Evolutionary conservation across 495 filamentous ascomycete species (phyloP).

Genomic region (Penicillium robsamsonii): DNA sequence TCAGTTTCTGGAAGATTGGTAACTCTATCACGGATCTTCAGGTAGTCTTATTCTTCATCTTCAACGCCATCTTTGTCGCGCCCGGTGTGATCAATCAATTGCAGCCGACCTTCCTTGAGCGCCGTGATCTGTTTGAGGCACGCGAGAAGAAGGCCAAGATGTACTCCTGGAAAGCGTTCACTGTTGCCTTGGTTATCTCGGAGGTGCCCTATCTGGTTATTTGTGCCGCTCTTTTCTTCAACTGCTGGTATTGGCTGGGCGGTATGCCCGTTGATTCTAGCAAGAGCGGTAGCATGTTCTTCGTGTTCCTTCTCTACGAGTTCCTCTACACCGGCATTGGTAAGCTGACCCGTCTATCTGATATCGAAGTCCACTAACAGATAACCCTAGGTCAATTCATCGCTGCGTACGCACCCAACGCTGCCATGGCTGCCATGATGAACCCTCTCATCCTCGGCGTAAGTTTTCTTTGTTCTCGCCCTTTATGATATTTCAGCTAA

Average conservation of each 20-base stretch:
- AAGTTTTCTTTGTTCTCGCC: not conserved
- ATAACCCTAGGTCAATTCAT: constrained; percentile 42
- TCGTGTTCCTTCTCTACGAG: constrained; percentile 54
- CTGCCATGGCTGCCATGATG: constrained; percentile 52
- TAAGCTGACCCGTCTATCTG: not conserved
- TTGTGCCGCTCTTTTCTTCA: constrained; percentile 47
- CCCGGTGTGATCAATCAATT: constrained; percentile 50
- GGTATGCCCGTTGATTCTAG: constrained; percentile 34
- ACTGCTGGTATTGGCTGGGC: constrained; percentile 54
- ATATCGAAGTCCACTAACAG: not conserved
- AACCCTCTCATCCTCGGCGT: constrained; percentile 53
- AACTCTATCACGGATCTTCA: constrained; percentile 28
- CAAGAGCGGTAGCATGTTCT: constrained; percentile 52
- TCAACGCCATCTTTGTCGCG: constrained; percentile 51
- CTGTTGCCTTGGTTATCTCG: constrained; percentile 46
- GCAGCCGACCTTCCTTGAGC: constrained; percentile 52
- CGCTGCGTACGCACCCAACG: constrained; percentile 56
- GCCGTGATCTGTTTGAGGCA: constrained; percentile 50
- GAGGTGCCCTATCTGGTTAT: constrained; percentile 53
- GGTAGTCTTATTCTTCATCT: constrained; percentile 42
- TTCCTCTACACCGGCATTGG: constrained; percentile 57
- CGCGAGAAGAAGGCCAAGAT: constrained; percentile 54
- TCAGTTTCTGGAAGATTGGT: constrained; percentile 40
- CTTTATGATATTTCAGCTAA: not conserved
- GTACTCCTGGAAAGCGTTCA: constrained; percentile 55